A percentile compares a stretch with the other conserved stretches of the same genome.
Evolutionary conservation across 1,284 basidiomycete species (phyloP).

Genomic region (Sanghuangporus sanghuang): DNA sequence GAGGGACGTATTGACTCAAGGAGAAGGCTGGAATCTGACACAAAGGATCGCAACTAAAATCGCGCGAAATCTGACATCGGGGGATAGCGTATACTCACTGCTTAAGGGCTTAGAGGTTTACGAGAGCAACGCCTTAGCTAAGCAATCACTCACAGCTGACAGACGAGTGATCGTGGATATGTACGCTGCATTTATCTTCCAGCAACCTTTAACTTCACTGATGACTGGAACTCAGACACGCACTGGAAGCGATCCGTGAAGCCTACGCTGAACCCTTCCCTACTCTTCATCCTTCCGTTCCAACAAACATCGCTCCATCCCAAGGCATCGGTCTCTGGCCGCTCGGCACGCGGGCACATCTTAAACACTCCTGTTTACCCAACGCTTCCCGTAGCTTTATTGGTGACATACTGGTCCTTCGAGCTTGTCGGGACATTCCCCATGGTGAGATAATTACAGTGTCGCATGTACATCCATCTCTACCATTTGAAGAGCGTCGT

Average conservation of each 20-base stretch:
- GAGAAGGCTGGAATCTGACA: conserved; percentile 14
- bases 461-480: conserved; percentile 3
- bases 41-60: conserved; percentile 4
- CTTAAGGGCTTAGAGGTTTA: conserved; percentile 7
- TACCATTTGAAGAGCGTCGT: conserved; percentile 13
- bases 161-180: conserved; percentile 8
- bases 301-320: neutral
- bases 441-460: conserved; percentile 7
- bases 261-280: conserved; percentile 10
- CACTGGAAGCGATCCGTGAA: conserved; percentile 12
- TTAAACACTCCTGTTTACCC: conserved; percentile 14
- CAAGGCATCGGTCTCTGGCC: conserved; percentile 14
- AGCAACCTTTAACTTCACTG: neutral
- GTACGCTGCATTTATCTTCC: conserved; percentile 3
- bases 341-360: neutral
- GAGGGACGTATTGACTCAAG: neutral
- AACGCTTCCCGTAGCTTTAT: conserved; percentile 13
- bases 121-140: neutral
- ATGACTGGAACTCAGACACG: neutral
- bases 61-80: neutral
- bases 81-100: neutral
- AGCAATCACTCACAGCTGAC: neutral
- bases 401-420: conserved; percentile 13
- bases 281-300: conserved; percentile 4
- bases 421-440: conserved; percentile 10